These are phyloP conservation scores for Cutaneotrichosporon arboriforme DNA, from an alignment of 1,284 basidiomycete genomes.

Conservation along the genomic window DNA sequence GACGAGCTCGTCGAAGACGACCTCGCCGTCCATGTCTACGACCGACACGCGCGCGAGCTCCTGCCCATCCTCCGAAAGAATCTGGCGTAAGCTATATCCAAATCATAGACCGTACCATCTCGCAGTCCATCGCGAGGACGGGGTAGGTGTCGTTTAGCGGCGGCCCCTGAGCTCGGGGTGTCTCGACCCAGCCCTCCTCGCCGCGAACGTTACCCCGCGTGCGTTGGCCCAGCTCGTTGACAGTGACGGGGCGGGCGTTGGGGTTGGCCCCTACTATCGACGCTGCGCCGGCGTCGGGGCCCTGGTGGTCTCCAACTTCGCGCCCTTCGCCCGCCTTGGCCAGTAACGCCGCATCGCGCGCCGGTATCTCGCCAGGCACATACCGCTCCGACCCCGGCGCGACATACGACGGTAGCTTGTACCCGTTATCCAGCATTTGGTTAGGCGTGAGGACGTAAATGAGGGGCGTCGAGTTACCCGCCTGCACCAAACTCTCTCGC, in stretches of 20 bases:
- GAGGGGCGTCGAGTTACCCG: constrained; percentile 49
- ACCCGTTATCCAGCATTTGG: constrained; percentile 86
- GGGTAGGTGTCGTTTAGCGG: constrained; percentile 32
- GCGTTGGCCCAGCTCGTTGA: constrained; percentile 14
- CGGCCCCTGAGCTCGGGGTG: constrained; percentile 52
- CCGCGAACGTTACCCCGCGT: constrained; percentile 55
- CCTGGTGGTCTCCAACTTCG: neutral
- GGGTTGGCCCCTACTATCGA: neutral
- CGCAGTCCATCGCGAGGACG: constrained; percentile 68
- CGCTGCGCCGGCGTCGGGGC: neutral
- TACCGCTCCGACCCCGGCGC: constrained; percentile 37
- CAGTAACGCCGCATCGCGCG: constrained; percentile 8
- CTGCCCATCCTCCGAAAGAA: constrained; percentile 76
- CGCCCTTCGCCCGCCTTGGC: constrained; percentile 3
- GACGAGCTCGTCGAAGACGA: constrained; percentile 78
- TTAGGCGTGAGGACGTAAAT: constrained; percentile 68
- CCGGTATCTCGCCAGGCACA: constrained; percentile 29
- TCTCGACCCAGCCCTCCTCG: constrained; percentile 62
- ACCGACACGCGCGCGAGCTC: constrained; percentile 77
- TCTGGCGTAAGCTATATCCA: constrained; percentile 51
- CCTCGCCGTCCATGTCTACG: constrained; percentile 65
- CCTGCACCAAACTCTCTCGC: neutral
- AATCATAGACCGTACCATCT: constrained; percentile 63
- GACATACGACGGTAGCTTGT: constrained; percentile 74
- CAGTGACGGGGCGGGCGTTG: neutral